A percentile compares a stretch with the other conserved stretches of the same genome.
Evolutionary conservation across 371 early-diverging fungal genomes (phyloP).

Genomic region (Rhizopus delemar): DNA sequence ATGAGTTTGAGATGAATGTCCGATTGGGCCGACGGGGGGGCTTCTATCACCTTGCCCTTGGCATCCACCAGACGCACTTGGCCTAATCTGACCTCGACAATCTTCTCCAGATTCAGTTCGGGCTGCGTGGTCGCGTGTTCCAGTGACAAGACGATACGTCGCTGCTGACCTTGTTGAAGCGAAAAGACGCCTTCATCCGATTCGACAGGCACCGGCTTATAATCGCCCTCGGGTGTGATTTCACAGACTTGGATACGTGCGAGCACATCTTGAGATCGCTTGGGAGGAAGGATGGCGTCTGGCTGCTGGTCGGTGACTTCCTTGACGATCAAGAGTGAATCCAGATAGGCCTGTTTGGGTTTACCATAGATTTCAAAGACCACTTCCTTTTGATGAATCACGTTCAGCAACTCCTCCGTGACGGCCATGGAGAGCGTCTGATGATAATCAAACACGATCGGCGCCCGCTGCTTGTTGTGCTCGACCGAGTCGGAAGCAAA

Average conservation of each 20-base stretch:
- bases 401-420: slow-evolving; percentile 48
- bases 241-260: slow-evolving; percentile 69
- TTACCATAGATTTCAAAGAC: slow-evolving; percentile 68
- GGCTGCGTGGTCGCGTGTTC: slow-evolving; percentile 50
- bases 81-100: slow-evolving; percentile 55
- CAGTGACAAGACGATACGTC: slow-evolving; percentile 66
- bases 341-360: slow-evolving; percentile 26
- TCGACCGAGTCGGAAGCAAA: slow-evolving; percentile 18
- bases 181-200: slow-evolving; percentile 39
- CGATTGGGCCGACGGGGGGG: slow-evolving; percentile 41
- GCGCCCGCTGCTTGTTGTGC: background rate
- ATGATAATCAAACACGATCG: slow-evolving; percentile 61
- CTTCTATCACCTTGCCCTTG: slow-evolving; percentile 59
- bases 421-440: slow-evolving; percentile 62
- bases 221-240: slow-evolving; percentile 64
- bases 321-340: background rate
- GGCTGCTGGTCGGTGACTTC: slow-evolving; percentile 11
- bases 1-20: slow-evolving; percentile 46
- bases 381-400: slow-evolving; percentile 45
- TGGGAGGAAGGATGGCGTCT: slow-evolving; percentile 2
- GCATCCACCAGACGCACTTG: slow-evolving; percentile 66
- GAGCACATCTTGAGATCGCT: slow-evolving; percentile 46
- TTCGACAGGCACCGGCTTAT: slow-evolving; percentile 58
- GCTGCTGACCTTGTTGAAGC: slow-evolving; percentile 79
- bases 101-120: slow-evolving; percentile 64